Conservation (phyloP, 768 basidiomycete species). For the Butyriboletus loyo region DNA sequence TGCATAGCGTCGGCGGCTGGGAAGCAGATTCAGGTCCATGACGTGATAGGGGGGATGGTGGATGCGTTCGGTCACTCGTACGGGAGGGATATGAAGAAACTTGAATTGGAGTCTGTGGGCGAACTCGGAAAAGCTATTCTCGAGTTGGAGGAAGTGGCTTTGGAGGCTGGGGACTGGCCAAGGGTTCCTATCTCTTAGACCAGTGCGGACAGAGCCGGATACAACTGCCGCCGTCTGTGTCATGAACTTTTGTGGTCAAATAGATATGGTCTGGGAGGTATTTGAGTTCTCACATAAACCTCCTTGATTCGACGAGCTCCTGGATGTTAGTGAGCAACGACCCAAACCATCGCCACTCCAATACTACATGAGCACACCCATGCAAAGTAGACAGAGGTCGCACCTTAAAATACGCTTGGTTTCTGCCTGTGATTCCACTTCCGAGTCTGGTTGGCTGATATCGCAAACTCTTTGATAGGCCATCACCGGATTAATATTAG, state of each 20-base stretch:
- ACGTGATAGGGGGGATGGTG: slow-evolving; percentile 52
- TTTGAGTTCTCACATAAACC: not conserved
- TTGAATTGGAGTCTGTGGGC: slow-evolving; percentile 42
- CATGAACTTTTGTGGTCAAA: not conserved
- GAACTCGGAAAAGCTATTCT: slow-evolving; percentile 48
- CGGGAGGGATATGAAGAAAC: slow-evolving; percentile 45
- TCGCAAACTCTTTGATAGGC: too few species aligned
- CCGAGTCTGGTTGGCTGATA: not conserved
- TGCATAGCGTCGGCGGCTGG: slow-evolving; percentile 53
- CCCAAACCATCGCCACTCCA: too few species aligned
- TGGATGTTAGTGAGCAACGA: not conserved
- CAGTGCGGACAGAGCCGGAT: not conserved
- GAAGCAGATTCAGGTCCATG: slow-evolving; percentile 39
- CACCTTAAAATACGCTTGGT: too few species aligned
- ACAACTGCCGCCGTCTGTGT: not conserved
- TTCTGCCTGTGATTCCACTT: not conserved
- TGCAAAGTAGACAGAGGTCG: not conserved
- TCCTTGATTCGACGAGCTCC: not conserved
- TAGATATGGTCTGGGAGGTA: not conserved
- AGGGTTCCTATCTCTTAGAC: slow-evolving; percentile 11
- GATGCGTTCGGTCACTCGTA: slow-evolving; percentile 46
- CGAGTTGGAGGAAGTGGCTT: slow-evolving; percentile 45
- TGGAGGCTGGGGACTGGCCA: slow-evolving; percentile 42
- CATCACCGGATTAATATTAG: too few species aligned
- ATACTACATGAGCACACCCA: too few species aligned